Conservation (phyloP, 1,139 yeast genomes). For the Magnusiomyces sp. region DNA sequence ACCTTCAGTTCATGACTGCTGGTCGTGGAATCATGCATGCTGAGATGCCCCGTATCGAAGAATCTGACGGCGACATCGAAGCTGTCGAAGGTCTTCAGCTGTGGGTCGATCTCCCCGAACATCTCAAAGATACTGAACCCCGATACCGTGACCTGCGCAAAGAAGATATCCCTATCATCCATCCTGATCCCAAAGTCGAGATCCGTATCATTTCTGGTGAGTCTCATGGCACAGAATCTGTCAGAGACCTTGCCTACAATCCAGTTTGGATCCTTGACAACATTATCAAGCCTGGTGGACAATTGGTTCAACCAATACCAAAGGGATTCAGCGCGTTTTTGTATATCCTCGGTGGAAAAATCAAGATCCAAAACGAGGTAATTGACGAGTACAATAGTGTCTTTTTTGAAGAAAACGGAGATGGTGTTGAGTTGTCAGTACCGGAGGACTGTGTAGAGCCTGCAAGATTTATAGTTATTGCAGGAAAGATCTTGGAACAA, state of each 20-base stretch:
- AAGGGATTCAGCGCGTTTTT: constrained; percentile 55
- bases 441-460: constrained; percentile 26
- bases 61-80: not conserved
- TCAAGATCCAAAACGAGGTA: constrained; percentile 39
- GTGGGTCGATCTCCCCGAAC: constrained; percentile 78
- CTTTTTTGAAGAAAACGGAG: constrained; percentile 30
- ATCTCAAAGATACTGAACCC: constrained; percentile 58
- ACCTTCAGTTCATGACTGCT: constrained; percentile 91
- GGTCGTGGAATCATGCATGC: constrained; percentile 84
- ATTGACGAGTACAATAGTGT: constrained; percentile 30
- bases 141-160: constrained; percentile 66
- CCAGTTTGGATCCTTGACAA: constrained; percentile 70
- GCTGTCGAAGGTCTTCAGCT: constrained; percentile 61
- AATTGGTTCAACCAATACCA: constrained; percentile 53
- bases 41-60: constrained; percentile 66
- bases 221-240: constrained; percentile 66
- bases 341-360: constrained; percentile 57
- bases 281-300: constrained; percentile 58
- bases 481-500: constrained; percentile 72
- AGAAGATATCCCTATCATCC: constrained; percentile 59
- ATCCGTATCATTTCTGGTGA: constrained; percentile 74
- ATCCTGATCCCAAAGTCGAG: constrained; percentile 56
- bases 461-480: constrained; percentile 59
- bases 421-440: constrained; percentile 23
- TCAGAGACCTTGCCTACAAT: constrained; percentile 67